Percentiles rank a stretch among this genome's conserved stretches.
Evolutionary conservation across 78 protist genomes (phyloP).

Genomic region (Emiliania huxleyi): DNA sequence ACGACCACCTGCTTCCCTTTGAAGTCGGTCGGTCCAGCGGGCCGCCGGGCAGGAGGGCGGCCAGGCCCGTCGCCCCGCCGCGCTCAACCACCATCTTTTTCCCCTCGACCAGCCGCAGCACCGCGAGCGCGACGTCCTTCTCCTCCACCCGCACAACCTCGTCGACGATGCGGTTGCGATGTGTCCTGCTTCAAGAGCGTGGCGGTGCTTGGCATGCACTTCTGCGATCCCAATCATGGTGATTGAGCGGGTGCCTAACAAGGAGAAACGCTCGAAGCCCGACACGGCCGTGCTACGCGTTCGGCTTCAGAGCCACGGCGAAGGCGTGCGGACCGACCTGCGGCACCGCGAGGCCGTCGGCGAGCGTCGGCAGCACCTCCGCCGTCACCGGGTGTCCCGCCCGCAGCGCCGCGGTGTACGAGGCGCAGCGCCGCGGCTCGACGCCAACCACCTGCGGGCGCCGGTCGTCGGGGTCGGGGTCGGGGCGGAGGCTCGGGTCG

Average conservation of each 20-base stretch:
- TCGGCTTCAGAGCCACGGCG: neutral
- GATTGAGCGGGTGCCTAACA: too few relatives aligned
- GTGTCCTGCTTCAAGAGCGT: too few relatives aligned
- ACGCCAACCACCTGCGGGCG: conserved; percentile 75
- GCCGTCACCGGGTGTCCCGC: conserved; percentile 55
- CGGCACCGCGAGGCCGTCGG: conserved; percentile 79
- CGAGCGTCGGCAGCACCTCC: conserved; percentile 50
- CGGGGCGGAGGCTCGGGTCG: too few relatives aligned
- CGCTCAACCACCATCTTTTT: conserved; percentile 64
- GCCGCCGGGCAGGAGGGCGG: conserved; percentile 53
- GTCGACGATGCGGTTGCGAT: conserved; percentile 47
- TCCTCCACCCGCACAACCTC: conserved; percentile 47
- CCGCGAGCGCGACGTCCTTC: conserved; percentile 55
- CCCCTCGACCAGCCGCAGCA: conserved; percentile 63
- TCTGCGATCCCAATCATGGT: too few relatives aligned
- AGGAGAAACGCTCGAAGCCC: too few relatives aligned
- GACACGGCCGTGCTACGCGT: too few relatives aligned
- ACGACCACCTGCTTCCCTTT: conserved; percentile 40
- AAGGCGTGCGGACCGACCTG: conserved; percentile 57
- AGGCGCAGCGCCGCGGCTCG: conserved; percentile 59
- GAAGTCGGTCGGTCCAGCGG: conserved; percentile 29
- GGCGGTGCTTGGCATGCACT: too few relatives aligned
- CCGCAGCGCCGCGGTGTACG: conserved; percentile 46
- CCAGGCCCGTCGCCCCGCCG: conserved; percentile 62
- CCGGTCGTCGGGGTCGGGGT: too few relatives aligned